Evolutionary conservation across 805 yeast genomes (phyloP).

Genomic region (Saccharomyces eubayanus): DNA sequence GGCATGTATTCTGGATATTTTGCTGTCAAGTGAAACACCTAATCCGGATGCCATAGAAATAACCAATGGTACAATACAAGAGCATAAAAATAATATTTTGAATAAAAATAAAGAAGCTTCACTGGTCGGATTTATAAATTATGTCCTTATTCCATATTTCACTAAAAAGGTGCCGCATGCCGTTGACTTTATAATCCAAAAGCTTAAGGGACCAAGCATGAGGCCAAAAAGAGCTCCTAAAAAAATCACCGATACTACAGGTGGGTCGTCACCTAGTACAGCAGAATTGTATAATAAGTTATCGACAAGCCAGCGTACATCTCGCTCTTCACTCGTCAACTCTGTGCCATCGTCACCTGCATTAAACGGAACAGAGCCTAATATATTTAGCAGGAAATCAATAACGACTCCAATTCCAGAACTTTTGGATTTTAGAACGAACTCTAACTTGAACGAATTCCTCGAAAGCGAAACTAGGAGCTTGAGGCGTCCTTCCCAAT

Average conservation of each 20-base stretch:
- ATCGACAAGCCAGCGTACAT: background rate
- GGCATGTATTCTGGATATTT: slow-evolving; percentile 45
- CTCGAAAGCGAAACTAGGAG: slow-evolving; percentile 15
- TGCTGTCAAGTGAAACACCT: slow-evolving; percentile 31
- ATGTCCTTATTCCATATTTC: slow-evolving; percentile 47
- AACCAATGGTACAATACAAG: slow-evolving; percentile 10
- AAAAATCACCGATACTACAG: background rate
- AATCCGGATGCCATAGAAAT: slow-evolving; percentile 9
- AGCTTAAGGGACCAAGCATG: slow-evolving; percentile 41
- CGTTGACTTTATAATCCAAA: slow-evolving; percentile 38
- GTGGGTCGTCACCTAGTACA: background rate
- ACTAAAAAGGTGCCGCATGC: slow-evolving; percentile 41
- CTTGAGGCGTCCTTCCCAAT: slow-evolving; percentile 12
- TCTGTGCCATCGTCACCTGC: slow-evolving; percentile 10
- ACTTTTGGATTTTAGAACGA: slow-evolving; percentile 11
- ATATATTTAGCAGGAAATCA: background rate
- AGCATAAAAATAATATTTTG: slow-evolving; percentile 19
- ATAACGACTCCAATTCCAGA: slow-evolving; percentile 3
- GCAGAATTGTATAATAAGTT: background rate
- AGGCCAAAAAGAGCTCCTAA: slow-evolving; percentile 15
- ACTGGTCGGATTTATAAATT: slow-evolving; percentile 41
- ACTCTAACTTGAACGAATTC: slow-evolving; percentile 22
- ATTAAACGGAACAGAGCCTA: slow-evolving; percentile 1
- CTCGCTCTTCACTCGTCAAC: slow-evolving; percentile 5
- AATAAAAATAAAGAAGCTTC: slow-evolving; percentile 32